phyloP scores from a whole-genome alignment of 805 yeast species.

The Lipomyces kockii region DNA sequence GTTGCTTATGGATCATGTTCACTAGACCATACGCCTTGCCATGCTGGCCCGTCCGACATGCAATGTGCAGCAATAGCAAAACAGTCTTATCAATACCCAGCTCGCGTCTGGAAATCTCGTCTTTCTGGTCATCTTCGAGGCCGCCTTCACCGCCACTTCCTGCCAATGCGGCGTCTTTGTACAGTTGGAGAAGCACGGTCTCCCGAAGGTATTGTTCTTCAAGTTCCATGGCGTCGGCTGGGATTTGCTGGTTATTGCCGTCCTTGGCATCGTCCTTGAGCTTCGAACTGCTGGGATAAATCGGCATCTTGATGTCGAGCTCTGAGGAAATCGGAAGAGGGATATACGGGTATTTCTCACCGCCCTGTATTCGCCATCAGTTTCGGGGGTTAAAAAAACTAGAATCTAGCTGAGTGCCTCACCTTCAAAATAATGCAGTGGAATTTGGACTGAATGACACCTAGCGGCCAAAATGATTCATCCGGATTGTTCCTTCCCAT shows the following conservation, averaged over 20 bases:
- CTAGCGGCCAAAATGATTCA: constrained; percentile 86
- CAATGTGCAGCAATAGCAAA: constrained; percentile 72
- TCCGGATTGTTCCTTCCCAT: constrained; percentile 54
- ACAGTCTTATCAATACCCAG: constrained; percentile 73
- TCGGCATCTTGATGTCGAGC: constrained; percentile 70
- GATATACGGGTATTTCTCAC: constrained; percentile 68
- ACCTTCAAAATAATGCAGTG: constrained; percentile 65
- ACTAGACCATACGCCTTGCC: constrained; percentile 73
- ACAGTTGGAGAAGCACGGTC: constrained; percentile 26
- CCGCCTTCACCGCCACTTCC: constrained; percentile 52
- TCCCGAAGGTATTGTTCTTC: constrained; percentile 36
- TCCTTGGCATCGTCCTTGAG: constrained; percentile 21
- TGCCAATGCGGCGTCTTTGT: constrained; percentile 38
- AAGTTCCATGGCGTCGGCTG: constrained; percentile 13
- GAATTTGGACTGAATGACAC: constrained; percentile 65
- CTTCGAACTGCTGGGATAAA: constrained; percentile 45
- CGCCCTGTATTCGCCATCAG: constrained; percentile 54
- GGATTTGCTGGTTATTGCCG: constrained; percentile 3
- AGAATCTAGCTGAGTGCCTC: background rate
- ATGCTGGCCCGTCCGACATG: constrained; percentile 59
- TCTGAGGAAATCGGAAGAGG: constrained; percentile 88
- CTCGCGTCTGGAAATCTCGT: constrained; percentile 56
- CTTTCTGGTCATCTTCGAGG: constrained; percentile 49
- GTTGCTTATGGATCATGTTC: constrained; percentile 70
- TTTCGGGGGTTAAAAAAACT: background rate